Evolutionary conservation across 148 eudicot genomes (phyloP).

Genomic region (Silene uniflora): DNA sequence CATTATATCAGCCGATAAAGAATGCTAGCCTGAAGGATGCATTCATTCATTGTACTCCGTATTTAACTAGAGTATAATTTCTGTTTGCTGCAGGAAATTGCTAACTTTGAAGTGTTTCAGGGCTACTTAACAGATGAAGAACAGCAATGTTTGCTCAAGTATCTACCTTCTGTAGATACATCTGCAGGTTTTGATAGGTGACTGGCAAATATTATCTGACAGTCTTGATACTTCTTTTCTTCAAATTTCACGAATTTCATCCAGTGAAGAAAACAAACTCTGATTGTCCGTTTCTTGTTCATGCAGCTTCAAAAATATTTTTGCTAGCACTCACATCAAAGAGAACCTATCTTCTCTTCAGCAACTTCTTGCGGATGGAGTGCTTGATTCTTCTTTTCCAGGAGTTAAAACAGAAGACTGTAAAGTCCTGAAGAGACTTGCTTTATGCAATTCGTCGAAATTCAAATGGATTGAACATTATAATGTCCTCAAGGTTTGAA

Average conservation of each 20-base stretch:
- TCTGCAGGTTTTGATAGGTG: slow-evolving; percentile 55
- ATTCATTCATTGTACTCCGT: slow-evolving; percentile 2
- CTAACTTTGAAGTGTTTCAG: slow-evolving; percentile 50
- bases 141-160: slow-evolving; percentile 66
- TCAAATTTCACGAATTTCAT: neutral
- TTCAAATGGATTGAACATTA: slow-evolving; percentile 80
- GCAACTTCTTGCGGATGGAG: slow-evolving; percentile 74
- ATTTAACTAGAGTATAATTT: slow-evolving; percentile 4
- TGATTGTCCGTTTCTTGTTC: slow-evolving; percentile 12
- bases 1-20: neutral
- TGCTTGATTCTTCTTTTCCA: slow-evolving; percentile 54
- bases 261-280: neutral
- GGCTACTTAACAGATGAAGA: slow-evolving; percentile 60
- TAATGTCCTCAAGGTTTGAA: slow-evolving; percentile 59
- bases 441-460: slow-evolving; percentile 49
- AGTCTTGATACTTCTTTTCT: neutral
- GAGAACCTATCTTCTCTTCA: slow-evolving; percentile 71
- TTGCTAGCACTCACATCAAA: slow-evolving; percentile 56
- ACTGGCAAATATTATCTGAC: neutral
- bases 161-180: slow-evolving; percentile 59
- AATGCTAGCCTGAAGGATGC: neutral
- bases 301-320: slow-evolving; percentile 66
- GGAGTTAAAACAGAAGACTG: slow-evolving; percentile 54
- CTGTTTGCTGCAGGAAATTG: slow-evolving; percentile 57
- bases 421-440: slow-evolving; percentile 57